Base-by-base conservation (phyloP, 768 basidiomycete genomes). In the Amanita muscaria region DNA sequence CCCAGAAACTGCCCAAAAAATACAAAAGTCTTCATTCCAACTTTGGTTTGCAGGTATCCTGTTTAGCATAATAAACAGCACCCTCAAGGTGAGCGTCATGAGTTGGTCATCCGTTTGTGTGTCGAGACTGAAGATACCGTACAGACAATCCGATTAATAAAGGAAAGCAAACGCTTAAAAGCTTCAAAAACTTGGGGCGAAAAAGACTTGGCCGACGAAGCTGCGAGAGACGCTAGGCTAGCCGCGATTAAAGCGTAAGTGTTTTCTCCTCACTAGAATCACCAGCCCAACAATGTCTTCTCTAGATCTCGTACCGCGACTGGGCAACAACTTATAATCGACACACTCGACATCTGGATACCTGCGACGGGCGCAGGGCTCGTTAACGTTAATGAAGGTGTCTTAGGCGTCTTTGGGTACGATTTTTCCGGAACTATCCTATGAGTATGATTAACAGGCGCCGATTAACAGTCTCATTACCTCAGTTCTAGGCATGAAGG, bases 41-140 rank as follows among this genome's bases (percentile, higher is more conserved):
- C 84, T 90, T 64, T 97, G 92, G 92, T 67, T 93, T 15, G 73
- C 83, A 3, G 93, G 91, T 0, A 91, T 97, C 47, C 50, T 82
- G 27, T 79, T 90, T 57, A 91, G 86, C 58, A 69, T 94, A 21
- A 64, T 74, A 14, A 80, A 84, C 57, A 74, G 79, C 19, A 60
- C 77, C 2, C 60, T 88, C 49, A 89, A 88, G 70, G 86, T 80
- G 50, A 27, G 60, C 27, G 25, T 6, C 12, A 19, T 14, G 12
- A 22, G 12, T 18, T 40, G 30, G 18, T 31, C 22, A n/a, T 42
- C 40, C 12, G 30, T n/a, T 23, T 41, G n/a, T 27, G 36, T 5
- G 40, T 18, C 12, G 7, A 32, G 15, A 14, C 29, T 42, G 29
- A 27, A 15, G 11, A 14, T 50, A n/a, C 19, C 23, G 0, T 7